These are phyloP conservation scores for Medicago arabica DNA, from an alignment of 306 rosid species.

Conservation along the genomic window DNA sequence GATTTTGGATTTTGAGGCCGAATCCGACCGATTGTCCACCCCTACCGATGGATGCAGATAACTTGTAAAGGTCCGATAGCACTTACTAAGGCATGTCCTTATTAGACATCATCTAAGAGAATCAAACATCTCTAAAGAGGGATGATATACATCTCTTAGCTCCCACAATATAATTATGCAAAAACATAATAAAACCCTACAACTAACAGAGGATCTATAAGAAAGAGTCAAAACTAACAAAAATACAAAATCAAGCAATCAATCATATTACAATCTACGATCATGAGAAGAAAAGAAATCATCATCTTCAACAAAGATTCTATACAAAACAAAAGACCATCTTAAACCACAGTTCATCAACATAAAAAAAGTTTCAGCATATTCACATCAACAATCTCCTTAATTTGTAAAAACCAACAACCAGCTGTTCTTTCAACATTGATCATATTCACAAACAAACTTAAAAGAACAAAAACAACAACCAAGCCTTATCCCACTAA, in stretches of 20 bases:
- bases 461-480: not conserved
- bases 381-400: slow-evolving; percentile 16
- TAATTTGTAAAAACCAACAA: not conserved
- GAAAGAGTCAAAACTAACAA: slow-evolving; percentile 11
- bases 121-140: no score
- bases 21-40: no score
- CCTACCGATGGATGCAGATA: no score
- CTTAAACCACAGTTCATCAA: not conserved
- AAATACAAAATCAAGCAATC: slow-evolving; percentile 18
- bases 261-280: not conserved
- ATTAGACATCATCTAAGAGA: no score
- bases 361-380: slow-evolving; percentile 22
- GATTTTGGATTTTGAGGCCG: no score
- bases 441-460: not conserved
- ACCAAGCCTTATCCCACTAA: not conserved
- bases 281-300: not conserved
- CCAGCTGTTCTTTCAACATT: not conserved
- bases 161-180: not conserved
- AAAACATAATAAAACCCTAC: slow-evolving; percentile 18
- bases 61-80: no score
- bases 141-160: no score
- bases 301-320: slow-evolving; percentile 20
- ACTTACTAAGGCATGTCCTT: no score
- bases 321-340: not conserved
- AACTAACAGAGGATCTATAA: not conserved